A percentile compares a stretch with the other conserved stretches of the same genome.
These are phyloP conservation scores for Sphaceloma murrayae DNA, from an alignment of 2,329 filamentous ascomycete genomes.

Conservation along the genomic window DNA sequence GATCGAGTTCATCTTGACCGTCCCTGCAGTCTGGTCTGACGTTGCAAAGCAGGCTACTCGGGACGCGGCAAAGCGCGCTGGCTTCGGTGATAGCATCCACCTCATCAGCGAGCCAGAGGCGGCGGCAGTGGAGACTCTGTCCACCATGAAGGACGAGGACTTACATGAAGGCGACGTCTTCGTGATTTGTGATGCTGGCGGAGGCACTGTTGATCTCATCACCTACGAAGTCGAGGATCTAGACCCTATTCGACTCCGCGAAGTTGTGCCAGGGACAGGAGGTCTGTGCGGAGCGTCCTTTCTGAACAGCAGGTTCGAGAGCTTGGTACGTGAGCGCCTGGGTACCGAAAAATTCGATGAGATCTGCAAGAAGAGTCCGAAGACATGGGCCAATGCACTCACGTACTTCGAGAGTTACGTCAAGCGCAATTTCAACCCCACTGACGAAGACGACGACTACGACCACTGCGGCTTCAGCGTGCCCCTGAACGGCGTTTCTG, in stretches of 20 bases:
- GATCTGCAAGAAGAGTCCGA: conserved; percentile 69
- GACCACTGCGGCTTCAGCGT: conserved; percentile 58
- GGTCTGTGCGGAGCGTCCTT: conserved; percentile 71
- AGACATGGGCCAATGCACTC: conserved; percentile 64
- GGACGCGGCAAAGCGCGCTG: conserved; percentile 72
- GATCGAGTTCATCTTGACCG: conserved; percentile 70
- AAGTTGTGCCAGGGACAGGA: conserved; percentile 70
- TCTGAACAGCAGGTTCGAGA: conserved; percentile 63
- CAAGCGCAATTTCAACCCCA: conserved; percentile 64
- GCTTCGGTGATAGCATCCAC: conserved; percentile 66
- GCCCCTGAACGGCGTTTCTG: conserved; percentile 65
- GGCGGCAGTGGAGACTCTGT: conserved; percentile 52
- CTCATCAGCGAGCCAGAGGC: conserved; percentile 66
- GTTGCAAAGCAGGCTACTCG: conserved; percentile 57
- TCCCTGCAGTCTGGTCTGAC: conserved; percentile 77
- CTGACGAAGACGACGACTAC: conserved; percentile 53
- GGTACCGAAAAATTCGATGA: conserved; percentile 45
- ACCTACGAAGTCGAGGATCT: conserved; percentile 72
- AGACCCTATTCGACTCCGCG: conserved; percentile 62
- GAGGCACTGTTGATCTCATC: conserved; percentile 62
- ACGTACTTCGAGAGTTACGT: conserved; percentile 78
- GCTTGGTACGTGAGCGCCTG: conserved; percentile 52
- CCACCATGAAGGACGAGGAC: conserved; percentile 68
- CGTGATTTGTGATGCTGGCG: conserved; percentile 48
- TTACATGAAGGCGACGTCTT: conserved; percentile 57